phyloP scores from a whole-genome alignment of 345 rosid species.

The Geranium brycei region DNA sequence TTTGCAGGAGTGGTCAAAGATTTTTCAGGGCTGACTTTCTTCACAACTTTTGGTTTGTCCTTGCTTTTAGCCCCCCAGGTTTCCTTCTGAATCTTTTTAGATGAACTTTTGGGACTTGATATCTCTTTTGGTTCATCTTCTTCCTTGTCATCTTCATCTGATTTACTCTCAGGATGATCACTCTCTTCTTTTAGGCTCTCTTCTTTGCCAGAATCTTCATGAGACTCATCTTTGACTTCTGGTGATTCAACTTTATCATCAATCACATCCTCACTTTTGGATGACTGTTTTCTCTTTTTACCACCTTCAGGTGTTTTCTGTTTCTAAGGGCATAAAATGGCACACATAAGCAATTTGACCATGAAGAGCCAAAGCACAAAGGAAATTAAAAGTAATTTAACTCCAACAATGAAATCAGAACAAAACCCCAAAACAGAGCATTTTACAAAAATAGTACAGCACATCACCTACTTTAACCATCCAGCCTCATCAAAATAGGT shows the following conservation, averaged over 20 bases:
- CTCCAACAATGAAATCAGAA: not conserved
- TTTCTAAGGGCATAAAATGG: slow-evolving; percentile 25
- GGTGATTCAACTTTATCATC: slow-evolving; percentile 41
- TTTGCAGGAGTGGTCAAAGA: slow-evolving; percentile 26
- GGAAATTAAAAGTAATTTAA: too few relatives aligned
- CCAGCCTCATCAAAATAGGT: too few relatives aligned
- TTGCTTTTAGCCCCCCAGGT: slow-evolving; percentile 29
- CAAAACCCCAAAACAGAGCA: not conserved
- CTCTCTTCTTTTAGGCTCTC: slow-evolving; percentile 31
- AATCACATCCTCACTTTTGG: slow-evolving; percentile 14
- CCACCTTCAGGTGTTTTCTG: slow-evolving; percentile 31
- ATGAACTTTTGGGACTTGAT: slow-evolving; percentile 29
- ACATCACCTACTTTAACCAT: not conserved
- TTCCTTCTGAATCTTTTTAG: slow-evolving; percentile 32
- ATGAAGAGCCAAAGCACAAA: not conserved
- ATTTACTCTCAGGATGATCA: slow-evolving; percentile 36
- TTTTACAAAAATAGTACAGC: too few relatives aligned
- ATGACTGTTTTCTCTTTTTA: slow-evolving; percentile 37
- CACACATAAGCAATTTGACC: not conserved
- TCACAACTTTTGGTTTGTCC: slow-evolving; percentile 33
- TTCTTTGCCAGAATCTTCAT: slow-evolving; percentile 35
- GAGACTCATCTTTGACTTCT: slow-evolving; percentile 31
- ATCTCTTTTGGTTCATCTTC: slow-evolving; percentile 19
- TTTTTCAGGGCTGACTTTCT: slow-evolving; percentile 29
- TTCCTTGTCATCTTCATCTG: slow-evolving; percentile 48